Evolutionary conservation across 164 flowering plant species (phyloP), one percentile per base, ranked within the genome.

Genomic region (Umbilicus rupestris): DNA sequence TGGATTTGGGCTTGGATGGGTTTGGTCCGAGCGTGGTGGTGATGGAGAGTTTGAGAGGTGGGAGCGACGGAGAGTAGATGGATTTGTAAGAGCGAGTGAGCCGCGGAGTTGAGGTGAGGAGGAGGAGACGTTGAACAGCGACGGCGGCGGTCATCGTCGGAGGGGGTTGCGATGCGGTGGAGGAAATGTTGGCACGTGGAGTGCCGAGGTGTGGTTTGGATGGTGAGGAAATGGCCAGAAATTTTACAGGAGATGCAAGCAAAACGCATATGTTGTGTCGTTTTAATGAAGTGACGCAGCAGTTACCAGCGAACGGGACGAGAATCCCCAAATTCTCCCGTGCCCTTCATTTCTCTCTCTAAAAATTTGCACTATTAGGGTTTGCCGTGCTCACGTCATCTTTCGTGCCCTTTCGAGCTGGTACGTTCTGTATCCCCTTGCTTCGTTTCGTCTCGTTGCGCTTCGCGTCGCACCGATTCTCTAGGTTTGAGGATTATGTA

Each of bases 41-140:
- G 62, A 59, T 30, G 62, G 73, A 59, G 76, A 33, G 57, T 50
- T 33, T 69, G 63, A 67, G 72, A 12, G 76, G 57, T 62, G 39
- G 49, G 10, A 63, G 39, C 3, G 70, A 55, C 19, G 55, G 28
- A 10, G 60, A 24, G 68, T 41, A 42, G 2, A 57, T 65, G 66
- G 72, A 64, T 45, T 71, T 69, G 49, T 26, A 14, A 45, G 66
- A n/a, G n/a, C n/a, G n/a, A n/a, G n/a, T 33, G 47, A 64, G 71
- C 26, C 71, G 69, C 0, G 76, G 14, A 37, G 14, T 31, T 73
- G 68, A 10, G 72, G 22, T 22, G 24, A 17, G 14, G 71, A 62
- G 42, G 72, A 68, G 63, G 62, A 71, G 69, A 65, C 67, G 81
- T 80, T 28, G 68, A 63, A 69, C 58, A 67, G 75, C 62, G 73